Base-by-base conservation (phyloP, 1,284 basidiomycete genomes). In the Malassezia sp. region DNA sequence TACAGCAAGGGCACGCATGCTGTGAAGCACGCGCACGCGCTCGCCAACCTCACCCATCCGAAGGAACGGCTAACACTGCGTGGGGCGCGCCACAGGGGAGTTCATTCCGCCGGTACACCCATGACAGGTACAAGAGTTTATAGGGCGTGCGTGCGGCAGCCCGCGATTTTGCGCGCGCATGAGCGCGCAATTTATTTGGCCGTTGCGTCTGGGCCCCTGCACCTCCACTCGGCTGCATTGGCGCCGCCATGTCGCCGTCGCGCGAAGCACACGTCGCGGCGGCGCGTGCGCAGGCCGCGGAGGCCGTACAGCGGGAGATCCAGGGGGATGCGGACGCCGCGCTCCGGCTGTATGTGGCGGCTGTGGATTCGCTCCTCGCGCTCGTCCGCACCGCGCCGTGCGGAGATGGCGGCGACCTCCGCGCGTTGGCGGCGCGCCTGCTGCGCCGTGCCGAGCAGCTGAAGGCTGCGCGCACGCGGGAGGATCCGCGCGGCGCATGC, bases 61-160 rank as follows among this genome's bases (percentile, higher is more conserved):
- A 28, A 44, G 48, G 48, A 28, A 50, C 42, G 43, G 42, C 27
- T 27, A 50, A 50, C 48, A 50, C 35, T 50, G 22, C 17, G 34
- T 35, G 48, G 48, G 48, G 48, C 48, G 48, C 48, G 48, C 47
- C 32, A 18, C 41, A 49, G 47, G 47, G 29, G 30, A 26, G 27
- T 32, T 45, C 48, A 50, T 50, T 26, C 48, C 37, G 18, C 20
- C 37, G 32, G 33, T 40, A 30, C 35, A 50, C 48, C 48, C 48
- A 45, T 45, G 21, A 50, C 48, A 50, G 48, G 41, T 50, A 35
- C 1, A 12, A 15, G 6, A n/a, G n/a, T n/a, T n/a, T 11, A 9
- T 12, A 12, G 6, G 17, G 29, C 10, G 15, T 1, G 8, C 11
- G 5, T 11, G 11, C 1, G 18, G 1, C 27, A 4, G 2, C 5